Base-by-base conservation (phyloP, 75 land plant species). In the Pinus taeda region DNA sequence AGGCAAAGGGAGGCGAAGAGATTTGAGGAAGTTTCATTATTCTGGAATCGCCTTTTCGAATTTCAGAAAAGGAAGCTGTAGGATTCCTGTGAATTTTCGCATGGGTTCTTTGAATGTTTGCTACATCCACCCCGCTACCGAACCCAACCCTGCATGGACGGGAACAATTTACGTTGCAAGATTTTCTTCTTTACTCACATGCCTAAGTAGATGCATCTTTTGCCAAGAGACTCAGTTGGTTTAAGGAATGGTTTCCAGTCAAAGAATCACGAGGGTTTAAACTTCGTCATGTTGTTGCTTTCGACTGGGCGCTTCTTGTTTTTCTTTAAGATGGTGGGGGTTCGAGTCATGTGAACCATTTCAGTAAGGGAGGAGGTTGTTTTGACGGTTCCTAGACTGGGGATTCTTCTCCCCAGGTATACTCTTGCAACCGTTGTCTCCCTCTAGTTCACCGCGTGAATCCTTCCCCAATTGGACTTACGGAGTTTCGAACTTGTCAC, bases 101-200 rank as follows among this genome's bases (percentile, higher is more conserved):
- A 33, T 33, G 33, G 33, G 33, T 1, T 33, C 2, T 33, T 33
- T 33, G 33, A 33, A 33, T 33, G 33, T 33, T 33, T 33, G 33
- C 33, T 33, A 1, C 33, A 33, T 33, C 2, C 33, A 33, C 2
- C 33, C 33, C 2, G 33, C 33, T 33, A 33, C 33, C 2, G 33
- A 33, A 33, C 33, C 33, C 33, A 33, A 33, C 33, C 33, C 1
- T 33, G 33, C 33, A 33, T 2, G 33, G 33, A 33, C 0, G 33
- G 33, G 33, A 33, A 33, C 1, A 33, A 33, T 33, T 33, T 1
- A 33, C 33, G 83, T 39, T 90, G 84, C 29, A 76, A 80, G 24
- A 80, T 80, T n/a, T 88, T 82, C 73, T 85, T 79, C 79, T 87
- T 93, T 57, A 83, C 92, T 33, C 80, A 90, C 71, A 75, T 91